Percentiles rank a stretch among this genome's conserved stretches.
Evolutionary conservation across 1,284 basidiomycete species (phyloP).

Genomic region (Athelia psychrophila): DNA sequence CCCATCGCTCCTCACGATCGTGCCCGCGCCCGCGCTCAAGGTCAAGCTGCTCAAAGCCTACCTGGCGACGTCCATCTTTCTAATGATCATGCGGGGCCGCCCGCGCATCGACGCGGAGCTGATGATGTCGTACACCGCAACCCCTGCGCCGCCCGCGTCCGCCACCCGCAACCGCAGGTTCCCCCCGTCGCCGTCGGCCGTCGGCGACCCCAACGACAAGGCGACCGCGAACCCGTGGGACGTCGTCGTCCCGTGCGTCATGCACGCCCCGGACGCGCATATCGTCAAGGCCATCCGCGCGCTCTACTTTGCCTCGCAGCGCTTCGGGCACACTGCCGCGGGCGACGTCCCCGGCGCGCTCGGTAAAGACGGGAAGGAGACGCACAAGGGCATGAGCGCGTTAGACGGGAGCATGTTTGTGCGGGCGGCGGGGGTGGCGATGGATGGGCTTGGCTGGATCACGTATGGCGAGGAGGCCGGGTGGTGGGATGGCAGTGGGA

Average conservation of each 20-base stretch:
- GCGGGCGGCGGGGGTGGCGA: constrained; percentile 58
- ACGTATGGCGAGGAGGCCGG: constrained; percentile 47
- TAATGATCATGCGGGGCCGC: constrained; percentile 50
- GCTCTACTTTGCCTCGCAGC: too few species aligned
- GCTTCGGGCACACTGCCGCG: constrained; percentile 36
- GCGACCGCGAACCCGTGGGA: constrained; percentile 57
- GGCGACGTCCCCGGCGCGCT: constrained; percentile 47
- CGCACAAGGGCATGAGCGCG: constrained; percentile 38
- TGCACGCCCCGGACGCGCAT: constrained; percentile 62
- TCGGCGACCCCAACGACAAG: constrained; percentile 34
- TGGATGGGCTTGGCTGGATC: constrained; percentile 63
- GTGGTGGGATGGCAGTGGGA: constrained; percentile 61
- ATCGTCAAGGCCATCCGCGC: constrained; percentile 58
- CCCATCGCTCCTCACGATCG: constrained; percentile 38
- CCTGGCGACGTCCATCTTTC: constrained; percentile 41
- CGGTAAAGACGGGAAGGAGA: constrained; percentile 33
- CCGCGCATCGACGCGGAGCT: constrained; percentile 55
- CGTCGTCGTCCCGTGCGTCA: constrained; percentile 44
- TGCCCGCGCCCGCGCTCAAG: constrained; percentile 37
- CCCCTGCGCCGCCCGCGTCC: constrained; percentile 25
- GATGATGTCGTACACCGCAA: constrained; percentile 48
- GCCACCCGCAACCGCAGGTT: too few species aligned
- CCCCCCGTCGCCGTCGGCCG: constrained; percentile 19
- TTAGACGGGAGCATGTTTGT: constrained; percentile 66
- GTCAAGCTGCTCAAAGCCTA: constrained; percentile 48